Conservation (phyloP, 106 monocot genomes). For the Alisma plantagoaquatica region DNA sequence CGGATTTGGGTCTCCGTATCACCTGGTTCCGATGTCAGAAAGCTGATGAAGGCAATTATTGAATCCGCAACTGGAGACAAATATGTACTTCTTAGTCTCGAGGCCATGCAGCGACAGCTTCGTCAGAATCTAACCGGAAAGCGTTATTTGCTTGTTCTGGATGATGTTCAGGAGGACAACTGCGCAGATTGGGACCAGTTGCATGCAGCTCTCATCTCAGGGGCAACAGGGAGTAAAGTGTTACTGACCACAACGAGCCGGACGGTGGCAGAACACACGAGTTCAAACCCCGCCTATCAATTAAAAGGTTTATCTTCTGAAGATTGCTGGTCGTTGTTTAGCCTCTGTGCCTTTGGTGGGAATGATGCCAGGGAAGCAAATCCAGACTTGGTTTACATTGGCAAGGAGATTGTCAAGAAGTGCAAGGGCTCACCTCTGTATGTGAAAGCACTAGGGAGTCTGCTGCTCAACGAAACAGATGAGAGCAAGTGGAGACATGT, state of each 20-base stretch:
- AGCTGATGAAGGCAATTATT: slow-evolving; percentile 20
- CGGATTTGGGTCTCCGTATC: slow-evolving; percentile 32
- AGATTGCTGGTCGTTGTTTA: slow-evolving; percentile 30
- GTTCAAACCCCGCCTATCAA: neutral
- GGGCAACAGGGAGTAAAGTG: slow-evolving; percentile 24
- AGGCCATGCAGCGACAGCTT: slow-evolving; percentile 20
- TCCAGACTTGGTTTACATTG: slow-evolving; percentile 16
- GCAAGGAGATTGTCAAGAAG: slow-evolving; percentile 21
- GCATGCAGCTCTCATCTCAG: slow-evolving; percentile 9
- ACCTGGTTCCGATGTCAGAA: slow-evolving; percentile 10
- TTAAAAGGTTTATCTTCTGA: slow-evolving; percentile 9
- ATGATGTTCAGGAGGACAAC: slow-evolving; percentile 21
- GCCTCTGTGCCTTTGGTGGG: slow-evolving; percentile 25
- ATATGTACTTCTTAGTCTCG: slow-evolving; percentile 7
- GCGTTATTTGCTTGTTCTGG: slow-evolving; percentile 33
- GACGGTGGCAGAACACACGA: slow-evolving; percentile 3
- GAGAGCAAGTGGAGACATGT: slow-evolving; percentile 28
- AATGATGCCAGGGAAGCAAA: neutral
- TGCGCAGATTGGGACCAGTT: slow-evolving; percentile 18
- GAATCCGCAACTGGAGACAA: slow-evolving; percentile 9
- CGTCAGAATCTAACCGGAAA: slow-evolving; percentile 8
- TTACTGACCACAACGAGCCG: slow-evolving; percentile 18
- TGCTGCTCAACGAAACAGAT: slow-evolving; percentile 10
- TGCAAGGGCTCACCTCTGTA: slow-evolving; percentile 32
- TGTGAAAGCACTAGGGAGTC: slow-evolving; percentile 18